A percentile compares a stretch with the other conserved stretches of the same genome.
Conservation (phyloP, 306 rosid genomes). For the Cercis canadensis region DNA sequence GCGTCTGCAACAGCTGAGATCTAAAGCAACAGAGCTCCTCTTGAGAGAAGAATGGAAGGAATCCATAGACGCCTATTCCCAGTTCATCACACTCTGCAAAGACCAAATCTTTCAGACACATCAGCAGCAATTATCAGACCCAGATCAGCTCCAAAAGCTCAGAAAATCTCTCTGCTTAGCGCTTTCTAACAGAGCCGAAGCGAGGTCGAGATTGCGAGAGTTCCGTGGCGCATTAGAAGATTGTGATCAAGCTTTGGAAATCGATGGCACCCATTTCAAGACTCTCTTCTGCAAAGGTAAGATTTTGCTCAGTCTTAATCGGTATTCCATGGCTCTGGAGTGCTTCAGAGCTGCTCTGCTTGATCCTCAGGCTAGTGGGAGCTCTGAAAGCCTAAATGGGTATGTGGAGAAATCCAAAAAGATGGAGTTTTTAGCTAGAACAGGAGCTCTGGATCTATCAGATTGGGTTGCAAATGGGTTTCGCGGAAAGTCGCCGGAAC, state of each 20-base stretch:
- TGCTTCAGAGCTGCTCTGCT: slow-evolving; percentile 64
- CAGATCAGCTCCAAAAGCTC: slow-evolving; percentile 50
- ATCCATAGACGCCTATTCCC: slow-evolving; percentile 58
- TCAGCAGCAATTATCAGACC: slow-evolving; percentile 13
- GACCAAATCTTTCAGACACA: slow-evolving; percentile 32
- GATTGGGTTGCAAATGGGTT: slow-evolving; percentile 76
- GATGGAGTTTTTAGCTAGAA: slow-evolving; percentile 65
- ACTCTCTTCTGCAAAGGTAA: slow-evolving; percentile 86
- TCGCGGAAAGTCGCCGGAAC: slow-evolving; percentile 67
- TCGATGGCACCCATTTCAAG: slow-evolving; percentile 75
- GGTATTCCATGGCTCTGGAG: slow-evolving; percentile 63
- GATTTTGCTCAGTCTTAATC: slow-evolving; percentile 66
- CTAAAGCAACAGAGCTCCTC: slow-evolving; percentile 83
- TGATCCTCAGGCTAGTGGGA: slow-evolving; percentile 56
- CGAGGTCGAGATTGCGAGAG: slow-evolving; percentile 60
- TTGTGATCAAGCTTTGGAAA: slow-evolving; percentile 67
- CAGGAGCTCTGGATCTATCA: slow-evolving; percentile 79
- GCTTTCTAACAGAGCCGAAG: slow-evolving; percentile 82
- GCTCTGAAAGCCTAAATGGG: slow-evolving; percentile 55
- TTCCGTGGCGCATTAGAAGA: slow-evolving; percentile 61
- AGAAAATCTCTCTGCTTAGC: slow-evolving; percentile 74
- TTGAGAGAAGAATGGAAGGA: slow-evolving; percentile 89
- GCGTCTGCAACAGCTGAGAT: slow-evolving; percentile 65
- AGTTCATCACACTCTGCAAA: slow-evolving; percentile 64
- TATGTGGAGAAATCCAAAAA: slow-evolving; percentile 73